Conservation (phyloP, 2,329 filamentous ascomycete genomes). For the Ophiostoma ulmi region DNA sequence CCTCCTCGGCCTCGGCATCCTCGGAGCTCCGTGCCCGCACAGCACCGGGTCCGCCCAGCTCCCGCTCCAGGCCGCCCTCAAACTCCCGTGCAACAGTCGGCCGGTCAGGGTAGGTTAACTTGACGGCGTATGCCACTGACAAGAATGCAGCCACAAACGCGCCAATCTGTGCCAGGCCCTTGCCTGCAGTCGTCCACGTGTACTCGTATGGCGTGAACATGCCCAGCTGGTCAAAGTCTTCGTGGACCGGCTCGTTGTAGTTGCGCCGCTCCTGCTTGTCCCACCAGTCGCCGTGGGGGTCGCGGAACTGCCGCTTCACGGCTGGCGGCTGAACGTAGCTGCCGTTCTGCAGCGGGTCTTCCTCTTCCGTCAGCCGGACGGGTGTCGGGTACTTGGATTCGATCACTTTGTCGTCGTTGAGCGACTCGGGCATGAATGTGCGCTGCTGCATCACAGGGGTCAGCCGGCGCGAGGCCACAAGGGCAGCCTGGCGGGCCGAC, state of each 20-base stretch:
- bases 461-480: conserved; percentile 44
- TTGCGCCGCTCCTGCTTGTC: conserved; percentile 96
- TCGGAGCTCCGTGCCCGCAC: conserved; percentile 37
- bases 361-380: conserved; percentile 48
- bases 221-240: conserved; percentile 89
- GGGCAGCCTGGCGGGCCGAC: conserved; percentile 36
- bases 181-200: conserved; percentile 69
- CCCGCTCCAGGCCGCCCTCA: conserved; percentile 65
- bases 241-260: conserved; percentile 92
- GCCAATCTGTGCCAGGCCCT: conserved; percentile 63
- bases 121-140: conserved; percentile 62
- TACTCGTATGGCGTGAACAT: conserved; percentile 88
- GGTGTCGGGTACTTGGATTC: conserved; percentile 51
- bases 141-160: conserved; percentile 61
- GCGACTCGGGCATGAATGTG: conserved; percentile 49
- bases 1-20: conserved; percentile 21
- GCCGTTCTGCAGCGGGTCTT: conserved; percentile 71
- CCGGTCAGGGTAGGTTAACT: conserved; percentile 66
- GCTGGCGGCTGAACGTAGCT: conserved; percentile 73
- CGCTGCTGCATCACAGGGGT: conserved; percentile 51
- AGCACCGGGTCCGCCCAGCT: conserved; percentile 66
- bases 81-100: conserved; percentile 65
- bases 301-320: conserved; percentile 85
- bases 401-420: conserved; percentile 43
- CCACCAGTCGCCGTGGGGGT: conserved; percentile 93